Evolutionary conservation across 2,329 filamentous ascomycete species (phyloP).

Genomic region (Trichoderma gracile): DNA sequence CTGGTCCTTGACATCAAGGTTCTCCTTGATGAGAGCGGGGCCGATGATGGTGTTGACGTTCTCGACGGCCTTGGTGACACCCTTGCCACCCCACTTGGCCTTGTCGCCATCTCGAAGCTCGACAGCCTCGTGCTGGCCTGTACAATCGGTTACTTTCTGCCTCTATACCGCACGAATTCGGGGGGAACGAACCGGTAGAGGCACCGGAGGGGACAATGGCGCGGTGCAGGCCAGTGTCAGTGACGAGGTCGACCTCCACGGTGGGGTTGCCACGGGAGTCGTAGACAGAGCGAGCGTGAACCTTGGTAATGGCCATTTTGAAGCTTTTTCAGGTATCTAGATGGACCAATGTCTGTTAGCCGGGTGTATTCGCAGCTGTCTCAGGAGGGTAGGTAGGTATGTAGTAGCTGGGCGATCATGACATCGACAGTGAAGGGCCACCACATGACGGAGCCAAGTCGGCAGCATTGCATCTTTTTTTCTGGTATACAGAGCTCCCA

Average conservation of each 20-base stretch:
- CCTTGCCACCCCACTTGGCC: conserved; percentile 82
- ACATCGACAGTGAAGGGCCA: not conserved
- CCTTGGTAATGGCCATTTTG: conserved; percentile 88
- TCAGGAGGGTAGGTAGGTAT: no score
- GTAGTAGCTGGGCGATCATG: not conserved
- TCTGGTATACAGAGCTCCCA: not conserved
- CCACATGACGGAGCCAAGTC: not conserved
- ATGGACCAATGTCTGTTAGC: conserved; percentile 2
- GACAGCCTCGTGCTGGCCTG: conserved; percentile 85
- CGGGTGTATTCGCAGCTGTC: not conserved
- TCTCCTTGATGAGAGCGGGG: conserved; percentile 79
- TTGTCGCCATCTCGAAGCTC: conserved; percentile 91
- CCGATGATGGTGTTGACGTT: conserved; percentile 83
- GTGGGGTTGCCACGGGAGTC: conserved; percentile 99
- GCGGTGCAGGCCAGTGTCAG: conserved; percentile 93
- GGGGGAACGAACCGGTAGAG: conserved; percentile 72
- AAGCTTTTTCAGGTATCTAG: conserved; percentile 22
- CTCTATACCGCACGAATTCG: conserved; percentile 29
- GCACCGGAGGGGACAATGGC: conserved; percentile 97
- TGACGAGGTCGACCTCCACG: conserved; percentile 96
- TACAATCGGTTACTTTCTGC: conserved; percentile 36
- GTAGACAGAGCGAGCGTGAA: conserved; percentile 93
- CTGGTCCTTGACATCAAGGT: conserved; percentile 84
- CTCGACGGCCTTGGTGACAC: conserved; percentile 80
- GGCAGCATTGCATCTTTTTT: not conserved